Evolutionary conservation across 2,329 filamentous ascomycete genomes (phyloP), one percentile per base, ranked within the genome.

Genomic region (Pyrenochaeta sp.): DNA sequence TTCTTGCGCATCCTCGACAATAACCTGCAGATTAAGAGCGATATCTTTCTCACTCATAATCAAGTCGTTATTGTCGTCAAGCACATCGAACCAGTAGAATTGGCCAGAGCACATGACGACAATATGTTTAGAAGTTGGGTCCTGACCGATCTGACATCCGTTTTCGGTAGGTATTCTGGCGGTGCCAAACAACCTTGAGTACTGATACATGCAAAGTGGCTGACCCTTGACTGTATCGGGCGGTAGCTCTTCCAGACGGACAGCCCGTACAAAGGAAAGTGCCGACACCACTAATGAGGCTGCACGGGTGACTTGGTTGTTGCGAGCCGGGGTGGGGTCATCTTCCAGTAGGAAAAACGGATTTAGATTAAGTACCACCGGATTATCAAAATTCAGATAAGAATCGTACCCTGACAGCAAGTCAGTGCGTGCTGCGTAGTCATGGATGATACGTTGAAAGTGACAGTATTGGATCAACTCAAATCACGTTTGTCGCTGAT

Each of bases 41-140:
- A 99, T 85, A 68, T 99, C 95, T 74, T 91, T 94, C 76, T 98
- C 95, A 0, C 89, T 93, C 94, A 98, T 98, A 77, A 99, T 97
- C 50, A 96, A 80, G 74, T 99, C 95, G 6, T 90, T 90, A 75
- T 97, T 96, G 63, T 94, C 89, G 66, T 99, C 95, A 15, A 99
- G 81, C 1, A 97, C 93, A 75, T 99, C 95, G 67, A 99, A 99
- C 94, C 94, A 98, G 77, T 99, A 99, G 69, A 98, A 93, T 64
- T 99, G 95, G 1, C 95, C 95, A 61, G 94, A 91, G 71, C 92
- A 96, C 77, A 98, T 84, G 37, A 98, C 92, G 9, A 97, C 90
- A 32, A 99, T 82, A 74, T 99, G 95, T 78, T 92, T 96, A 3
- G 94, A 91, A n/a, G 88, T 86, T 0, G 92, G 90, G 68, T 98